phyloP scores from a whole-genome alignment of 139 green algal genomes.

The Tetradesmus lagerheimii region DNA sequence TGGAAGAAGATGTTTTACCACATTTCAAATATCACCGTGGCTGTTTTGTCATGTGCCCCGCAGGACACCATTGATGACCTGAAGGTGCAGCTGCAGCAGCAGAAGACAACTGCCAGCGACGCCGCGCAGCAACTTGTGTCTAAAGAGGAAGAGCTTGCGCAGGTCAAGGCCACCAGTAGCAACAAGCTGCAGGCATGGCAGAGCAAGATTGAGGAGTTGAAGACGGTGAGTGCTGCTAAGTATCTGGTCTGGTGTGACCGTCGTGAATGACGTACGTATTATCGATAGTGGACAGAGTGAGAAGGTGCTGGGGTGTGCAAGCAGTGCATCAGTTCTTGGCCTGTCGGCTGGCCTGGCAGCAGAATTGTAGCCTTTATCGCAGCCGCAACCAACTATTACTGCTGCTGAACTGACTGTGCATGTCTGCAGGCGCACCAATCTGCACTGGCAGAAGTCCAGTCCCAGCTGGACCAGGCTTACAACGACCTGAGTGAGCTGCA shows the following conservation, averaged over 20 bases:
- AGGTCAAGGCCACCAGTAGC: neutral
- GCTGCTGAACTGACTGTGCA: neutral
- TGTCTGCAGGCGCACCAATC: constrained; percentile 31
- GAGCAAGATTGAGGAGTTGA: constrained; percentile 27
- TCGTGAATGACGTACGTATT: neutral
- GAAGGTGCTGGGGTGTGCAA: neutral
- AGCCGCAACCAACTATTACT: neutral
- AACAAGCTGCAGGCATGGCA: constrained; percentile 45
- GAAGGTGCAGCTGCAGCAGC: constrained; percentile 33
- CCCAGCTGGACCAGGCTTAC: constrained; percentile 52
- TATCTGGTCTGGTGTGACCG: neutral
- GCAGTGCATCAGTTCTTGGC: neutral
- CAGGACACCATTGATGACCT: constrained; percentile 37
- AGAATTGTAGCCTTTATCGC: neutral
- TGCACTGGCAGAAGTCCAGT: constrained; percentile 48
- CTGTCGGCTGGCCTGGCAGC: too few relatives aligned
- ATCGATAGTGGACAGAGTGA: neutral
- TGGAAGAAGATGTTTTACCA: neutral
- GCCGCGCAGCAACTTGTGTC: neutral
- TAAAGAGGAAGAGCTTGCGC: constrained; percentile 8
- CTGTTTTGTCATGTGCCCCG: neutral
- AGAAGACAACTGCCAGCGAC: neutral
- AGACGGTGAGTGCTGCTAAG: neutral
- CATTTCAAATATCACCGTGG: neutral
- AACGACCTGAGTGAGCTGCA: constrained; percentile 59